Conservation (phyloP, 148 eudicot genomes). For the Amaranthus cruentus region DNA sequence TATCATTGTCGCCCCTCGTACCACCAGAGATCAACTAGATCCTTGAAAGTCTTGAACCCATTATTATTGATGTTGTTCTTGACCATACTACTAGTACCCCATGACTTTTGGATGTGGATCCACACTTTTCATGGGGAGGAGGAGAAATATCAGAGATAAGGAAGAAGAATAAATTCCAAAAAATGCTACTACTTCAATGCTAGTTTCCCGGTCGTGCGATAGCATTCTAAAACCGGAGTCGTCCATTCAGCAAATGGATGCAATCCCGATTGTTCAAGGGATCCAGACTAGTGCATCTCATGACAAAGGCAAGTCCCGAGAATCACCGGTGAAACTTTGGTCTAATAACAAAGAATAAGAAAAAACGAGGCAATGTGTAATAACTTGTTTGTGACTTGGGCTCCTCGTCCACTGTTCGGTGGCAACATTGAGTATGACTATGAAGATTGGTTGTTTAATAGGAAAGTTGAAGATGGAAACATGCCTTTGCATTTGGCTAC, state of each 20-base stretch:
- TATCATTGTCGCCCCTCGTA: too few species aligned
- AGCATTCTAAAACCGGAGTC: constrained; percentile 17
- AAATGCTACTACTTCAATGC: background rate
- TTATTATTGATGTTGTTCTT: too few species aligned
- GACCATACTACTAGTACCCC: too few species aligned
- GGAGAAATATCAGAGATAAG: too few species aligned
- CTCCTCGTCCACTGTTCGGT: constrained; percentile 9
- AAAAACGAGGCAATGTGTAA: constrained; percentile 27
- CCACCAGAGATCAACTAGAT: too few species aligned
- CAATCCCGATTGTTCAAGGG: background rate
- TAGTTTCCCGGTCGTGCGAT: constrained; percentile 1
- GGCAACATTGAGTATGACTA: constrained; percentile 30
- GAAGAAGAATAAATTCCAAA: background rate
- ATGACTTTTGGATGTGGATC: too few species aligned
- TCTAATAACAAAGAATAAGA: constrained; percentile 26
- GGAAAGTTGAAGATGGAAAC: constrained; percentile 18
- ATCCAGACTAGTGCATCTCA: background rate
- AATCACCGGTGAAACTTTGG: constrained; percentile 11
- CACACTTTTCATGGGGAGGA: too few species aligned
- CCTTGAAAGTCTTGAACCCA: too few species aligned
- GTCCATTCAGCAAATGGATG: background rate
- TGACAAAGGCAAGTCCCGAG: background rate
- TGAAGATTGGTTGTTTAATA: constrained; percentile 51
- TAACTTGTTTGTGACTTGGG: constrained; percentile 37
- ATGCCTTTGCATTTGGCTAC: too few species aligned